Evolutionary conservation across 1,139 yeast species (phyloP).

Genomic region (Tardiomyces blankii): DNA sequence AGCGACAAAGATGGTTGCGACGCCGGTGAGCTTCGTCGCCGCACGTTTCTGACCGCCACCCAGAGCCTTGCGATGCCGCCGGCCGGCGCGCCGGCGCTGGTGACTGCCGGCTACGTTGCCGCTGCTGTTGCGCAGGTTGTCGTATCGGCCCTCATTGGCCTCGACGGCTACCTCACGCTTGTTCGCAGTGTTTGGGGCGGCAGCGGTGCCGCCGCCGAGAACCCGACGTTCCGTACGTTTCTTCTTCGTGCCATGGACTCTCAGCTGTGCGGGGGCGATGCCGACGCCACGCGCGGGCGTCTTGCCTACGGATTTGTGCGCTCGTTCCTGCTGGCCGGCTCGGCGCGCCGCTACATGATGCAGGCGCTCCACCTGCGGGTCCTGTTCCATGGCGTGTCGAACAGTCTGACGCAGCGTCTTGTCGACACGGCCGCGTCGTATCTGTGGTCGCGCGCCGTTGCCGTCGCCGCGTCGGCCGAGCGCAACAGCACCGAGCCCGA

Average conservation of each 20-base stretch:
- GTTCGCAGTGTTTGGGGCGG: constrained; percentile 1
- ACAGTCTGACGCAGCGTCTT: constrained; percentile 3
- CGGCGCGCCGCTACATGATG: constrained; percentile 18
- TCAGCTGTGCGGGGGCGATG: constrained; percentile 30
- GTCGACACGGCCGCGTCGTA: constrained; percentile 4
- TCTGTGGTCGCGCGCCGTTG: constrained; percentile 8
- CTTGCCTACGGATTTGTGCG: constrained; percentile 20
- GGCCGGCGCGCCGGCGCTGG: background rate
- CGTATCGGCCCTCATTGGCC: constrained; percentile 10
- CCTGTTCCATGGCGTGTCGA: constrained; percentile 9
- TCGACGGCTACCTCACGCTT: constrained; percentile 8
- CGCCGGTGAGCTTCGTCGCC: background rate
- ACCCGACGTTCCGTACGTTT: constrained; percentile 1
- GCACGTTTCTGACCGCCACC: background rate
- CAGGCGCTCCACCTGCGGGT: constrained; percentile 24
- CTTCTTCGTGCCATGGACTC: constrained; percentile 25
- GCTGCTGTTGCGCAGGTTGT: constrained; percentile 8
- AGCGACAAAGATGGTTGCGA: background rate
- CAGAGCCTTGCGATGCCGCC: background rate
- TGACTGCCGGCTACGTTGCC: background rate
- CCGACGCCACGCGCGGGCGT: constrained; percentile 14
- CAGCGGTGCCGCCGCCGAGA: constrained; percentile 2
- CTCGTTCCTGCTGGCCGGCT: constrained; percentile 18
- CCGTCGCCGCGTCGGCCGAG: constrained; percentile 1
- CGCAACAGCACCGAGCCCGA: constrained; percentile 5